These are phyloP conservation scores for Cercophora scortea DNA, from an alignment of 495 filamentous ascomycete genomes.

Conservation along the genomic window DNA sequence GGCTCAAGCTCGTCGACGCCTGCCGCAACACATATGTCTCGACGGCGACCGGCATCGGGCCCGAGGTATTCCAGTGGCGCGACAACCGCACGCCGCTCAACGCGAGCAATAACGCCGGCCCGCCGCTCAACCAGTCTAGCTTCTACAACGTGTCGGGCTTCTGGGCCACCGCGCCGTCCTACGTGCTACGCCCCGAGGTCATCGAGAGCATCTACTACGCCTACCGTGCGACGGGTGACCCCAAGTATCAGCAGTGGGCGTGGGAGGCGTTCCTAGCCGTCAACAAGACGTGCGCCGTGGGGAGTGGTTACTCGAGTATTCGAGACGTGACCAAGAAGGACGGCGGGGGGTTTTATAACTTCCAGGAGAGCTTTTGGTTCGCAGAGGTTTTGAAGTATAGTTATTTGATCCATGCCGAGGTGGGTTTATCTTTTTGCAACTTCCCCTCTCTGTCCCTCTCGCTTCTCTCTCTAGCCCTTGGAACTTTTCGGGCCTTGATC, in stretches of 20 bases:
- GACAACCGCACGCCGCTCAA: conserved; percentile 28
- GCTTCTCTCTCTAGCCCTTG: background rate
- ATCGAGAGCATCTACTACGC: conserved; percentile 88
- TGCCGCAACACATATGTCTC: conserved; percentile 68
- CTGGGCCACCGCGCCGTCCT: conserved; percentile 56
- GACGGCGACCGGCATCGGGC: conserved; percentile 68
- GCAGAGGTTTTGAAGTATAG: conserved; percentile 86
- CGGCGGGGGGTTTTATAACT: conserved; percentile 58
- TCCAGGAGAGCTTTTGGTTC: conserved; percentile 86
- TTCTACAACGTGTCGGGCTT: conserved; percentile 65
- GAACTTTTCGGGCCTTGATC: no score
- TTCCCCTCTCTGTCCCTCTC: background rate
- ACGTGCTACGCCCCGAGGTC: conserved; percentile 76
- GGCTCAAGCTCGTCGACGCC: conserved; percentile 61
- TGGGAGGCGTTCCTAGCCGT: conserved; percentile 76
- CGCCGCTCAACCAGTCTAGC: conserved; percentile 37
- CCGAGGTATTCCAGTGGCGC: conserved; percentile 71
- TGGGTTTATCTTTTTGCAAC: conserved; percentile 5
- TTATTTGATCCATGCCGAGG: conserved; percentile 50
- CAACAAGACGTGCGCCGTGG: conserved; percentile 54
- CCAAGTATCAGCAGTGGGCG: conserved; percentile 71
- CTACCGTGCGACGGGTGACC: conserved; percentile 65
- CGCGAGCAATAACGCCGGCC: conserved; percentile 27
- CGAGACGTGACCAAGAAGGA: conserved; percentile 53
- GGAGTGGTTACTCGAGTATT: conserved; percentile 60